Evolutionary conservation across 805 yeast species (phyloP).

Genomic region (Saturnispora zaruensis): DNA sequence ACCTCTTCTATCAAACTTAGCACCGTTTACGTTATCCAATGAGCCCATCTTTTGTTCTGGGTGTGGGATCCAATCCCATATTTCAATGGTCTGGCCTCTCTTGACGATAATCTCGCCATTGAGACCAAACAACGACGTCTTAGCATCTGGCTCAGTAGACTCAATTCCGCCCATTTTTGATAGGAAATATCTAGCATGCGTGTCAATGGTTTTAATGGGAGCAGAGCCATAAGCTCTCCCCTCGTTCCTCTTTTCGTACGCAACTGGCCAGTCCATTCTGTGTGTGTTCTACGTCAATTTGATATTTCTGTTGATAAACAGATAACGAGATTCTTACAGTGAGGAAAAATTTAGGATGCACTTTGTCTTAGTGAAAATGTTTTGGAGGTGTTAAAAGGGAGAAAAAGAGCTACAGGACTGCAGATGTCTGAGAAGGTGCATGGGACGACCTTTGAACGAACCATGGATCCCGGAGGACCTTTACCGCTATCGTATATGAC

Average conservation of each 20-base stretch:
- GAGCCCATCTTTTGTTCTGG: constrained; percentile 1
- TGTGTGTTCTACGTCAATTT: background rate
- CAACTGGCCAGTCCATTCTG: background rate
- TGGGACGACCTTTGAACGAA: background rate
- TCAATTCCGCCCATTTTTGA: background rate
- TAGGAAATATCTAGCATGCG: background rate
- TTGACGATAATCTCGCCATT: constrained; percentile 31
- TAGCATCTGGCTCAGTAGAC: background rate
- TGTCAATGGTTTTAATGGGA: background rate
- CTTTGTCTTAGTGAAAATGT: background rate
- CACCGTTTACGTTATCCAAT: background rate
- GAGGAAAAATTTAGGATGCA: background rate
- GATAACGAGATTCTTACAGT: background rate
- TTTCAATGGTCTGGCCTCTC: constrained; percentile 24
- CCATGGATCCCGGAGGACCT: constrained; percentile 5
- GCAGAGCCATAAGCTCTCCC: background rate
- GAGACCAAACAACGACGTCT: background rate
- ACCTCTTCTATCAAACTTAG: background rate
- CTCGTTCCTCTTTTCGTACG: background rate
- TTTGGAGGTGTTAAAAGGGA: background rate
- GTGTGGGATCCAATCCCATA: constrained; percentile 34
- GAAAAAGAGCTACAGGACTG: background rate
- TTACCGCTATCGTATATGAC: constrained; percentile 4
- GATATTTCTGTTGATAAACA: background rate
- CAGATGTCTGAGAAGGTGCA: constrained; percentile 7